Evolutionary conservation across 2,329 filamentous ascomycete genomes (phyloP).

Genomic region (Madurella mycetomatis): DNA sequence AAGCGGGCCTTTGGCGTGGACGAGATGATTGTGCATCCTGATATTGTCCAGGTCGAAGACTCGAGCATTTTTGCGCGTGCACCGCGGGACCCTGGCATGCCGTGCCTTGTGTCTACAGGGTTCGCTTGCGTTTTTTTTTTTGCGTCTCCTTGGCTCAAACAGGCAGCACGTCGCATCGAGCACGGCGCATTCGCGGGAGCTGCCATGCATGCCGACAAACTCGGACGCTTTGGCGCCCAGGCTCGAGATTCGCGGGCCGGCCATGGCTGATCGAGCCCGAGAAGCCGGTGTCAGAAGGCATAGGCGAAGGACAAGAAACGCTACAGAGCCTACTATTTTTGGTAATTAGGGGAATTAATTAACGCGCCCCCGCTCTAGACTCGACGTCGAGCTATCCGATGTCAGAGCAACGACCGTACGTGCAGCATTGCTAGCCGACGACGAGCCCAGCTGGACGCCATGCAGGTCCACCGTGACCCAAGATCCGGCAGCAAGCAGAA

Average conservation of each 20-base stretch:
- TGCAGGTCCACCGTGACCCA: slow-evolving; percentile 5
- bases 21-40: not conserved
- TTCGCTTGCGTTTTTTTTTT: slow-evolving; percentile 4
- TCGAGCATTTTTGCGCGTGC: not conserved
- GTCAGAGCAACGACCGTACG: not conserved
- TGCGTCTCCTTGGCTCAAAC: too few relatives aligned
- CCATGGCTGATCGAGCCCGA: too few relatives aligned
- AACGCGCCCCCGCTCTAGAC: not conserved
- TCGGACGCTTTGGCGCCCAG: too few relatives aligned
- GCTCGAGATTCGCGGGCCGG: too few relatives aligned
- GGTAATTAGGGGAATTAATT: not conserved
- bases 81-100: slow-evolving; percentile 1
- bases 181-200: too few relatives aligned
- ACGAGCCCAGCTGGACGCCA: too few relatives aligned
- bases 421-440: too few relatives aligned
- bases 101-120: slow-evolving; percentile 3
- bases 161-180: too few relatives aligned
- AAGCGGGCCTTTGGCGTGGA: not conserved
- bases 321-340: slow-evolving; percentile 12
- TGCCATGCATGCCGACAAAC: too few relatives aligned
- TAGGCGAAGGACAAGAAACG: not conserved
- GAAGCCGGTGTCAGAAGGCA: too few relatives aligned
- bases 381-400: not conserved
- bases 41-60: slow-evolving; percentile 2
- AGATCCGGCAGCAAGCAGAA: slow-evolving; percentile 19